Evolutionary conservation across 2,329 filamentous ascomycete species (phyloP), one percentile per base, ranked within the genome.

Genomic region (Calonectria naviculata): DNA sequence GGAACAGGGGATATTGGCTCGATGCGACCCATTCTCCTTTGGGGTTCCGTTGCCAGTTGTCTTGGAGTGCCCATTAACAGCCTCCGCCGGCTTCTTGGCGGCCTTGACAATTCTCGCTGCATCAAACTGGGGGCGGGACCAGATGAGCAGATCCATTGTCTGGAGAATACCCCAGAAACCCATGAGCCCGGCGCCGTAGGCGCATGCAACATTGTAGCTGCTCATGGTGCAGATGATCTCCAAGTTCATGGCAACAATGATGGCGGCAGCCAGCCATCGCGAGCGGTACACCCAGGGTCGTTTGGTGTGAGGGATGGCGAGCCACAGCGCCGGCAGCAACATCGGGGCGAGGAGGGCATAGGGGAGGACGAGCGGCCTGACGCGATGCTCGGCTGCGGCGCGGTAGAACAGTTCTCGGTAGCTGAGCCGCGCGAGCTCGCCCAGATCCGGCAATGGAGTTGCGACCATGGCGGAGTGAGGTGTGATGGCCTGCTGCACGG

Each of bases 111-210:
- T 84, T 72, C 90, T 85, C 71, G 86, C 89, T 0, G 87, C 87
- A 24, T 90, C 88, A 78, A 87, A 87, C 78, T 92, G 90, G 4
- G 90, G 89, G 21, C 84, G 81, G 54, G 84, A 87, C 82, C 88
- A 89, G 2, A 92, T 79, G 28, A 92, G 79, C 76, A 89, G 78
- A 24, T 85, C 85, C 66, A 87, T 76, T 41, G 80, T 84, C 80
- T 85, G 86, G 21, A 91, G 78, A 13, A 87, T 86, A 1, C 86
- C 84, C 87, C 88, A 92, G 5, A 82, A 79, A 4, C 83, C 83
- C 42, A 87, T 76, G 60, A 92, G 75, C 0, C 91, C 91, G 2
- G 83, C 79, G 1, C 81, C 84, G 73, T 91, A 92, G 2, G 86
- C 84, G 13, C 81, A 79, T 19, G 85, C 89, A 68, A 88, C 83